Conservation (phyloP, 305 asterid genomes). For the Ilex paraguariensis region DNA sequence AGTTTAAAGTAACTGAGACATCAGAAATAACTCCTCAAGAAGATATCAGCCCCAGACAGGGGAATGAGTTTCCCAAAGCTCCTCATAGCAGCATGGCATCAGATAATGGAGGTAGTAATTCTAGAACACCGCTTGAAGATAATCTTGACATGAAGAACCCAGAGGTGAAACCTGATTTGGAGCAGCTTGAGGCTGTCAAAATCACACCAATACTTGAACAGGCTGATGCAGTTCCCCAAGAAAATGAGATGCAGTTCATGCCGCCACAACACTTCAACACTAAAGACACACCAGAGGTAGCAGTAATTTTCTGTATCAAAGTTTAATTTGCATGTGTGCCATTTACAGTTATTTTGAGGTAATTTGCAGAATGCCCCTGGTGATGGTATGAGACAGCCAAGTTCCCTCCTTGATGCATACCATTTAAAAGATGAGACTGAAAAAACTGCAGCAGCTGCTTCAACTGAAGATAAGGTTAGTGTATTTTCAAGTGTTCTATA, state of each 20-base stretch:
- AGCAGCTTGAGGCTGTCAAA: slow-evolving; percentile 39
- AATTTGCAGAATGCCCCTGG: slow-evolving; percentile 47
- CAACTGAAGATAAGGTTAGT: slow-evolving; percentile 47
- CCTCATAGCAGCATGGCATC: slow-evolving; percentile 30
- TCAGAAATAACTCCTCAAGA: slow-evolving; percentile 25
- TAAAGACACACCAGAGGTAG: slow-evolving; percentile 48
- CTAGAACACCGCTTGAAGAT: slow-evolving; percentile 40
- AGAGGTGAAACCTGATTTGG: slow-evolving; percentile 32
- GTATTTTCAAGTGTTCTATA: not conserved
- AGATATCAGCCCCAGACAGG: slow-evolving; percentile 30
- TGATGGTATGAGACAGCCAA: slow-evolving; percentile 27
- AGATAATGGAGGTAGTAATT: slow-evolving; percentile 27
- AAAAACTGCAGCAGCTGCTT: slow-evolving; percentile 31
- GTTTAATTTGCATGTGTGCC: slow-evolving; percentile 10
- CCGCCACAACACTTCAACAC: slow-evolving; percentile 28
- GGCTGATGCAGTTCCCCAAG: slow-evolving; percentile 28
- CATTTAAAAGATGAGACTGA: slow-evolving; percentile 39
- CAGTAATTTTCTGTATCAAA: slow-evolving; percentile 12
- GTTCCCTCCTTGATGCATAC: slow-evolving; percentile 74
- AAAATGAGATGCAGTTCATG: slow-evolving; percentile 30
- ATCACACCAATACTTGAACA: slow-evolving; percentile 25
- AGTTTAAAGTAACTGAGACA: slow-evolving; percentile 33
- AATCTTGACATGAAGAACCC: slow-evolving; percentile 29
- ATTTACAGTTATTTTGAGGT: slow-evolving; percentile 25
- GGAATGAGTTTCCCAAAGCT: slow-evolving; percentile 30